phyloP scores from a whole-genome alignment of 495 filamentous ascomycete species.

The Penicillium chermesinum region DNA sequence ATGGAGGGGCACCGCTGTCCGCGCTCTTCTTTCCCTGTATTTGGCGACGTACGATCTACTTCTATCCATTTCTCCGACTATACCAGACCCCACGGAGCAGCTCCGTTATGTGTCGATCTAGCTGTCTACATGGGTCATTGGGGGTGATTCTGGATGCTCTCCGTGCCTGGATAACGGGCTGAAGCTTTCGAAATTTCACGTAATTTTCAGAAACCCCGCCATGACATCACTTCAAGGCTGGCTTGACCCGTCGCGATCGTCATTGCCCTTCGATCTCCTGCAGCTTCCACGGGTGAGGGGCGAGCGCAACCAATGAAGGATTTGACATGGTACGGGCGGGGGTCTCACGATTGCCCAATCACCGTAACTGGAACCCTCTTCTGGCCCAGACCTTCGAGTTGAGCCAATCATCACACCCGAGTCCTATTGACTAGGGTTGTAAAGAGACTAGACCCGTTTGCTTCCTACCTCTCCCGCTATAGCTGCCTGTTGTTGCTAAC shows the following conservation, averaged over 20 bases:
- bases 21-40: background rate
- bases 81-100: background rate
- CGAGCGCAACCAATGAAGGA: constrained; percentile 27
- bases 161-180: background rate
- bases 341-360: too few species aligned
- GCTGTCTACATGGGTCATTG: too few species aligned
- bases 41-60: background rate
- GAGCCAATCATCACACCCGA: too few species aligned
- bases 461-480: too few species aligned
- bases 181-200: constrained; percentile 3
- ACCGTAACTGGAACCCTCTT: too few species aligned
- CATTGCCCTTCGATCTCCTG: constrained; percentile 39
- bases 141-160: too few species aligned
- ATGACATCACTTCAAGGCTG: constrained; percentile 35
- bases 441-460: too few species aligned
- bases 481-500: constrained; percentile 16
- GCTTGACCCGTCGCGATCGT: constrained; percentile 31
- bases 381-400: too few species aligned
- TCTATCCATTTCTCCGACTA: background rate
- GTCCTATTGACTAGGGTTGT: too few species aligned
- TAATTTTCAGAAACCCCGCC: constrained; percentile 16
- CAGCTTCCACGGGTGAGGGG: constrained; percentile 29
- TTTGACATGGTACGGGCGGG: too few species aligned
- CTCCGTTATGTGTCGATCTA: background rate
- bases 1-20: constrained; percentile 1